These are phyloP conservation scores for Zea mays DNA, from an alignment of 176 grass and related monocot genomes.

Conservation along the genomic window DNA sequence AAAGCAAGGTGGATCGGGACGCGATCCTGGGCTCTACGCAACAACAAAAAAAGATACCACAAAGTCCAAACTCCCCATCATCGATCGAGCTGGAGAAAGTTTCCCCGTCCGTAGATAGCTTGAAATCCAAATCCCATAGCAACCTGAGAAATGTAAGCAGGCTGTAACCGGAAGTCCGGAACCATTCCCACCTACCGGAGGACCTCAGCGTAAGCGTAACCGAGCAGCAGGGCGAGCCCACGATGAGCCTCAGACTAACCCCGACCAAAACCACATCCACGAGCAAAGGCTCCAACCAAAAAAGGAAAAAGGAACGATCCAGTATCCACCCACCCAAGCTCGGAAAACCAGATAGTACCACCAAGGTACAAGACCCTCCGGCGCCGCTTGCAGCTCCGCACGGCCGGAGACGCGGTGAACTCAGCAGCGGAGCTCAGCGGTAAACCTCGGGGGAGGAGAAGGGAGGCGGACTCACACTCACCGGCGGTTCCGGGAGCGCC, in stretches of 20 bases:
- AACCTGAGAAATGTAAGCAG: neutral
- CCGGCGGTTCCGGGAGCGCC: constrained; percentile 3
- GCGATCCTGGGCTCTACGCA: neutral
- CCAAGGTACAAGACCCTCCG: neutral
- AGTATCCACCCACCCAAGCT: neutral
- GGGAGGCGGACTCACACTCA: neutral
- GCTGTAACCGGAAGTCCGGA: neutral
- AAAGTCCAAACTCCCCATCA: no score
- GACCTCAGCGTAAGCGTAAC: neutral
- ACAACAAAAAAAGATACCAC: neutral
- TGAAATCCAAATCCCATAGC: neutral
- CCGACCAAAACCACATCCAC: neutral
- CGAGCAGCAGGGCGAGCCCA: neutral
- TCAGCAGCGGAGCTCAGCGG: neutral
- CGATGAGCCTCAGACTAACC: neutral
- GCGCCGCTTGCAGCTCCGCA: neutral
- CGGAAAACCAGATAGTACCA: neutral
- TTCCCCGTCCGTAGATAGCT: neutral
- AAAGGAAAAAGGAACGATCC: no score
- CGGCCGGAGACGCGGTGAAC: neutral
- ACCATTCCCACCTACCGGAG: no score
- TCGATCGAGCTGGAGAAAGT: neutral
- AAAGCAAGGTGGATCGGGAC: neutral
- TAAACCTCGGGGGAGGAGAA: neutral
- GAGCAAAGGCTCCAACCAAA: neutral